A percentile compares a stretch with the other conserved stretches of the same genome.
Conservation (phyloP, 106 monocot genomes). For the Vanilla planifolia region DNA sequence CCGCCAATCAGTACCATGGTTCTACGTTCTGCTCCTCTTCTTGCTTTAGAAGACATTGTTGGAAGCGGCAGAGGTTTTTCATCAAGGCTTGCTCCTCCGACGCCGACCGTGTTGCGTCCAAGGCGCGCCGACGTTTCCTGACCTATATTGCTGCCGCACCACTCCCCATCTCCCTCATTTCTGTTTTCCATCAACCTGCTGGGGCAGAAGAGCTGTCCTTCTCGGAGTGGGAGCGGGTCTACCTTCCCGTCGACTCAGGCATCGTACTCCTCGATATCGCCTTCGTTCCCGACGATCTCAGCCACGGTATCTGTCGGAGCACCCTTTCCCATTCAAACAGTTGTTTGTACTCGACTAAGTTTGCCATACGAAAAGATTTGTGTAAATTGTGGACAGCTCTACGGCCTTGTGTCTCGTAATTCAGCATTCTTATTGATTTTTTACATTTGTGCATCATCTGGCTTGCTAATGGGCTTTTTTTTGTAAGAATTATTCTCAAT, state of each 20-base stretch:
- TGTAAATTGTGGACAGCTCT: too few species aligned
- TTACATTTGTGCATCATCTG: too few species aligned
- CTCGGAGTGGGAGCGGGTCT: constrained; percentile 91
- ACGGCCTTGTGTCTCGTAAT: too few species aligned
- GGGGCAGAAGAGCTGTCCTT: constrained; percentile 51
- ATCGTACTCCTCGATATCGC: constrained; percentile 91
- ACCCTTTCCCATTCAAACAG: neutral
- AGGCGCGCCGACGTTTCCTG: constrained; percentile 50
- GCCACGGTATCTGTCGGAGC: constrained; percentile 42
- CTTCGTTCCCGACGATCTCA: constrained; percentile 82
- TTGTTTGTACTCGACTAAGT: too few species aligned
- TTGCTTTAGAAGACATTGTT: neutral
- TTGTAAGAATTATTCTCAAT: too few species aligned
- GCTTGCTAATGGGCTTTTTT: too few species aligned
- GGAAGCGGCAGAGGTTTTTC: neutral
- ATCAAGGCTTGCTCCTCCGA: constrained; percentile 19
- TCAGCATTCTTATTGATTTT: too few species aligned
- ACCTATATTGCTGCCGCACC: constrained; percentile 44
- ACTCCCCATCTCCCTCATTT: constrained; percentile 16
- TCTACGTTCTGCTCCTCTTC: constrained; percentile 20
- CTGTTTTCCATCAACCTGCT: constrained; percentile 14
- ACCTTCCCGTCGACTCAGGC: constrained; percentile 85
- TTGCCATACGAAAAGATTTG: too few species aligned
- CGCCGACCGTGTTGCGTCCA: neutral
- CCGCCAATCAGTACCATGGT: constrained; percentile 8